These are phyloP conservation scores for Vigna nakashimae DNA, from an alignment of 306 rosid genomes.

Conservation along the genomic window DNA sequence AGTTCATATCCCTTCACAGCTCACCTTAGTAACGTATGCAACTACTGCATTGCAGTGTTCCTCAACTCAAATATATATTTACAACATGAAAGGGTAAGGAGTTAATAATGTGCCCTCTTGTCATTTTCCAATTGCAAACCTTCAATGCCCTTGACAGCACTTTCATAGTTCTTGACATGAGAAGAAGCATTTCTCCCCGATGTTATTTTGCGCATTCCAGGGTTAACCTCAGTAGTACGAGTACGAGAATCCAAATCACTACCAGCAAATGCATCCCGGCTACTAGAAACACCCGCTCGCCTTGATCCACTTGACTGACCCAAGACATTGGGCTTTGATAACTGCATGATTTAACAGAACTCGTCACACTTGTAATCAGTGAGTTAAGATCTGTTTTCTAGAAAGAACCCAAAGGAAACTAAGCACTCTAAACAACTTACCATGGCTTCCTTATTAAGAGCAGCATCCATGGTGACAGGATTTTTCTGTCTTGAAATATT, in stretches of 20 bases:
- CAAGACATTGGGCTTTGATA: conserved; percentile 51
- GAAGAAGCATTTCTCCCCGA: conserved; percentile 61
- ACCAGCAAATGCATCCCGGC: conserved; percentile 61
- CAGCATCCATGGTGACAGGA: conserved; percentile 54
- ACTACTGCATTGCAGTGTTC: conserved; percentile 40
- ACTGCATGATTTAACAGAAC: conserved; percentile 51
- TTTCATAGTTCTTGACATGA: conserved; percentile 63
- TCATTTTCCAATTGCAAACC: conserved; percentile 74
- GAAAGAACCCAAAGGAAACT: background rate
- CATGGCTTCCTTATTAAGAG: conserved; percentile 54
- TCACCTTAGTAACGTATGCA: conserved; percentile 46
- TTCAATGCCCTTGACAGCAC: conserved; percentile 76
- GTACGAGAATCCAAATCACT: conserved; percentile 64
- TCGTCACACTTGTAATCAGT: background rate
- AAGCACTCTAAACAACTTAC: conserved; percentile 51
- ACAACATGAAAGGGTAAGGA: conserved; percentile 45
- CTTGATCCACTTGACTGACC: conserved; percentile 78
- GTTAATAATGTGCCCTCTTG: conserved; percentile 64
- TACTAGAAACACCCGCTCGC: conserved; percentile 74
- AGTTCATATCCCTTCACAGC: conserved; percentile 45
- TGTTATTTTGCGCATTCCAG: conserved; percentile 59
- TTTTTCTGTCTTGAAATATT: conserved; percentile 66
- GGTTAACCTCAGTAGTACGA: conserved; percentile 65
- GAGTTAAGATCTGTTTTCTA: conserved; percentile 5
- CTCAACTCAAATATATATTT: conserved; percentile 44